Conservation (phyloP, 2,329 filamentous ascomycete species). For the Aspergillus cejpii region DNA sequence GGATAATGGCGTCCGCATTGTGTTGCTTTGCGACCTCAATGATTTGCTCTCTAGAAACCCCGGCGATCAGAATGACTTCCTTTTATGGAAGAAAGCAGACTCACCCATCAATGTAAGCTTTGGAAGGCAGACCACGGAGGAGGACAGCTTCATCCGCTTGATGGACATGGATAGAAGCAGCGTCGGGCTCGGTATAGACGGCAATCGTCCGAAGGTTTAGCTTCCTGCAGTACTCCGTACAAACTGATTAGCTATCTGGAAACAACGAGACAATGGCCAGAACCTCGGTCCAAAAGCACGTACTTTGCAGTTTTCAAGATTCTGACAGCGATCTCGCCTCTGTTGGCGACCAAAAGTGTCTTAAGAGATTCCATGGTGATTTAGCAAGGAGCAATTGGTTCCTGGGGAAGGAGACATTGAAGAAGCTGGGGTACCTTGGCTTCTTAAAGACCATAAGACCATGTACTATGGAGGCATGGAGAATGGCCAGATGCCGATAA, state of each 20-base stretch:
- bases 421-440: background rate
- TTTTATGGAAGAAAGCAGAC: constrained; percentile 1
- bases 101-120: constrained; percentile 46
- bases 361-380: constrained; percentile 38
- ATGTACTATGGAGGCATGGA: too few relatives aligned
- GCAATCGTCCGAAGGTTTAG: constrained; percentile 49
- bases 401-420: too few relatives aligned
- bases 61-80: background rate
- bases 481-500: too few relatives aligned
- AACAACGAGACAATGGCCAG: background rate
- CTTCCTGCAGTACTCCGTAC: constrained; percentile 18
- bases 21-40: constrained; percentile 48
- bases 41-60: constrained; percentile 27
- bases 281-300: background rate
- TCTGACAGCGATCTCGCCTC: constrained; percentile 53
- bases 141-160: constrained; percentile 50
- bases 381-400: too few relatives aligned
- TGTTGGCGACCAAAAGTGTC: constrained; percentile 53
- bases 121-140: constrained; percentile 44
- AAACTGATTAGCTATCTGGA: background rate
- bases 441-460: background rate
- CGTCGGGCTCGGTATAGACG: constrained; percentile 54
- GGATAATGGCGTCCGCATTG: constrained; percentile 53
- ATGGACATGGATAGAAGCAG: constrained; percentile 49
- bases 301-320: constrained; percentile 48